Percentiles rank a stretch among this genome's conserved stretches.
These are phyloP conservation scores for Talaromyces wortmannii DNA, from an alignment of 495 filamentous ascomycete species.

Conservation along the genomic window DNA sequence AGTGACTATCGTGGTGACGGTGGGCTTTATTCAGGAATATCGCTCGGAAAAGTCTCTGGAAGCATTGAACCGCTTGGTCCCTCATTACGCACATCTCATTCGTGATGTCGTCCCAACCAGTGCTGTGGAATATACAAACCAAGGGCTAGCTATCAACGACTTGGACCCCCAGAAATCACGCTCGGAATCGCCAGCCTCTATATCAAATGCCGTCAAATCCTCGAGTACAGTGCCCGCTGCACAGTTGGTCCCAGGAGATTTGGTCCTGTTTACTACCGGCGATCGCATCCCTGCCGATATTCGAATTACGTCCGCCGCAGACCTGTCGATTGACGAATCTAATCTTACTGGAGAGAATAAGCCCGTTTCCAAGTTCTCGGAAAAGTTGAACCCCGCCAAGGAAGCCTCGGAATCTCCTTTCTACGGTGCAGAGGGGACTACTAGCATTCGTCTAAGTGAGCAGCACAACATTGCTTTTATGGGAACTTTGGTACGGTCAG, in stretches of 20 bases:
- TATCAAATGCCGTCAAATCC: constrained; percentile 56
- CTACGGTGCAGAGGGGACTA: constrained; percentile 55
- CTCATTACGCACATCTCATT: constrained; percentile 88
- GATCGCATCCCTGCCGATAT: constrained; percentile 97
- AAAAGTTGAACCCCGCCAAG: constrained; percentile 38
- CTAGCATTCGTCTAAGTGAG: constrained; percentile 58
- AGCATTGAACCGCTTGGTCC: constrained; percentile 86
- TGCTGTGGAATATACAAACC: constrained; percentile 35
- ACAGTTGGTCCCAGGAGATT: constrained; percentile 84
- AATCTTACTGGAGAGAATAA: constrained; percentile 97
- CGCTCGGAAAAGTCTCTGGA: constrained; percentile 96
- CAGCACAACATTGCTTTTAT: constrained; percentile 90
- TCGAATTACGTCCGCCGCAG: constrained; percentile 80
- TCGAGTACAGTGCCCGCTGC: constrained; percentile 78
- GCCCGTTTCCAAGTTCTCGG: constrained; percentile 69
- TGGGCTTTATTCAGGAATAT: constrained; percentile 97
- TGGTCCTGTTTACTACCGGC: constrained; percentile 89
- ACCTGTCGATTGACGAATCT: constrained; percentile 91
- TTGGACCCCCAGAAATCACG: not conserved
- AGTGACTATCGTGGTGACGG: constrained; percentile 92
- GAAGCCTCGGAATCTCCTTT: constrained; percentile 43
- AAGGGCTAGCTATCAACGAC: constrained; percentile 1
- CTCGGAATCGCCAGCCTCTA: constrained; percentile 28
- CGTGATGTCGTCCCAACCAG: constrained; percentile 43
- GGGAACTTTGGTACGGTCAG: constrained; percentile 93